Conservation (phyloP, 2,329 filamentous ascomycete species). For the Raffaelea albimanens region DNA sequence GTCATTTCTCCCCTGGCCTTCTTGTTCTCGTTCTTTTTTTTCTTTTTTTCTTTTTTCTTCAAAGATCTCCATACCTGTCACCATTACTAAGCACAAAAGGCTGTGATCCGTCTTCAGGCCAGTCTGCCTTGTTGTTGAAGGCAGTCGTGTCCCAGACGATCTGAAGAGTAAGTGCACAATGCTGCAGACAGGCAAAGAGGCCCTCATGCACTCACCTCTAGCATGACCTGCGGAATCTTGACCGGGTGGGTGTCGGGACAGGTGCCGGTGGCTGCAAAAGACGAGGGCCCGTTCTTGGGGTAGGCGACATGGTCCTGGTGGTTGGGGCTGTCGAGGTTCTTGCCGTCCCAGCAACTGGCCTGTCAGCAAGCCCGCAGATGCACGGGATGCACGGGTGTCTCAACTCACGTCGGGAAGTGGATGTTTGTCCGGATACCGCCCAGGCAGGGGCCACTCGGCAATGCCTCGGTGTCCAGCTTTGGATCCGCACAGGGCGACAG, state of each 20-base stretch:
- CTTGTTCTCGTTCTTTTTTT: neutral
- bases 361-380: conserved; percentile 81
- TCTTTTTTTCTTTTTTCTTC: neutral
- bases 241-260: conserved; percentile 63
- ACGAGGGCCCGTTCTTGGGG: no score
- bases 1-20: neutral
- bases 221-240: conserved; percentile 68
- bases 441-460: conserved; percentile 69
- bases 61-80: neutral
- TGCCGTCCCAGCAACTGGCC: conserved; percentile 83
- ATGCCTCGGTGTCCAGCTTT: conserved; percentile 70
- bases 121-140: no score
- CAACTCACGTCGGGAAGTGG: conserved; percentile 72
- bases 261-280: conserved; percentile 64
- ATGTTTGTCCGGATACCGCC: conserved; percentile 76
- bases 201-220: no score
- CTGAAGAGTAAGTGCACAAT: no score
- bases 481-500: conserved; percentile 59
- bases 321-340: conserved; percentile 43
- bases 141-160: no score
- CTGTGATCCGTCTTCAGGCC: no score
- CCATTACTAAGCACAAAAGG: neutral
- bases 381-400: conserved; percentile 68
- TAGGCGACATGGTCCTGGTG: conserved; percentile 66
- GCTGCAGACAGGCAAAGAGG: no score